Percentiles rank a stretch among this genome's conserved stretches.
Evolutionary conservation across 257 asterid species (phyloP).

Genomic region (Ballota nigra): DNA sequence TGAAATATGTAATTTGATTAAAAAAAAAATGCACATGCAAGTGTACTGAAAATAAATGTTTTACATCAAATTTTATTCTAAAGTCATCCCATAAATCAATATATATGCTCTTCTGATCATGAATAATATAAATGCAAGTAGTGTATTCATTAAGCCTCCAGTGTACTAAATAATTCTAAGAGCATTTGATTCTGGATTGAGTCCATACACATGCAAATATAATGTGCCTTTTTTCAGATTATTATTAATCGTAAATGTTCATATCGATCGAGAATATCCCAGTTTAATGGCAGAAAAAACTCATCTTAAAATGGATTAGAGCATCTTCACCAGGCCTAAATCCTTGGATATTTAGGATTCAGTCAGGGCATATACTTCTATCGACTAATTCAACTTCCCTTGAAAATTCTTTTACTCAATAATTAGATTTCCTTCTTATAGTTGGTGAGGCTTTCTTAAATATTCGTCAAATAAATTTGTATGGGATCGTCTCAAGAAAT

Average conservation of each 20-base stretch:
- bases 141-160: conserved; percentile 20
- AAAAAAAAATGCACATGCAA: neutral
- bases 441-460: too few relatives aligned
- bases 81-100: neutral
- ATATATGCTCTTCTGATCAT: neutral
- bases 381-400: neutral
- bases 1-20: neutral
- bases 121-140: neutral
- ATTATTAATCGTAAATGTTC: conserved; percentile 19
- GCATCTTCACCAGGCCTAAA: conserved; percentile 27
- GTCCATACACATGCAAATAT: conserved; percentile 23
- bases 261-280: conserved; percentile 25
- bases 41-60: neutral
- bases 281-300: conserved; percentile 6
- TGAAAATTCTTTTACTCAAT: neutral
- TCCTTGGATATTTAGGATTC: conserved; percentile 24
- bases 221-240: neutral
- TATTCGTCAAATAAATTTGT: too few relatives aligned
- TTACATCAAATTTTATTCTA: neutral
- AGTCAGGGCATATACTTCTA: conserved; percentile 26
- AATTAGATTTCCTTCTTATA: neutral
- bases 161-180: conserved; percentile 24
- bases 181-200: conserved; percentile 54
- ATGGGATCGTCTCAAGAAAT: too few relatives aligned
- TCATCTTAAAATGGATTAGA: conserved; percentile 21